Evolutionary conservation across 306 rosid genomes (phyloP).

Genomic region (Geum urbanum): DNA sequence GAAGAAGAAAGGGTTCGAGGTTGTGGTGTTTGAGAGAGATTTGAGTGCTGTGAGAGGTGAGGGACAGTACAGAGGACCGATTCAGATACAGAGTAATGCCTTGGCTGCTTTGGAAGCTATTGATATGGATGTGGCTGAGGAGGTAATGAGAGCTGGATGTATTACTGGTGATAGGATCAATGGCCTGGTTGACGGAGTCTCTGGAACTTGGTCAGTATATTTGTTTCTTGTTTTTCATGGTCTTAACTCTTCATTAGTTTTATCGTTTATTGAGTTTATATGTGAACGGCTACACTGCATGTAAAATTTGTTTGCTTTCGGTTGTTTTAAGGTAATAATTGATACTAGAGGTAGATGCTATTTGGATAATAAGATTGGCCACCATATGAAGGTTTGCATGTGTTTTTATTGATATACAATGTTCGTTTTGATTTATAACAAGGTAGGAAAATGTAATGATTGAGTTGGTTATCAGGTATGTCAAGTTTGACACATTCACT

Average conservation of each 20-base stretch:
- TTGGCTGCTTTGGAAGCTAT: conserved; percentile 97
- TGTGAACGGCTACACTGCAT: neutral
- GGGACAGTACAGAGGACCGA: conserved; percentile 95
- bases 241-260: too few species aligned
- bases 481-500: conserved; percentile 97
- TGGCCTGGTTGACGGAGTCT: conserved; percentile 90
- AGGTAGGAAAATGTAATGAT: conserved; percentile 30
- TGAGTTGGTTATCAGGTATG: conserved; percentile 68
- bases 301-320: neutral
- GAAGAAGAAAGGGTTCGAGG: conserved; percentile 88
- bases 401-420: neutral
- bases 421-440: neutral
- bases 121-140: conserved; percentile 84
- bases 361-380: neutral
- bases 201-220: conserved; percentile 73
- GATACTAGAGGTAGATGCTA: neutral
- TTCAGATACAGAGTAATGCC: conserved; percentile 97
- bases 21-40: conserved; percentile 93
- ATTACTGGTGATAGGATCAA: conserved; percentile 93
- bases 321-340: neutral
- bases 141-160: conserved; percentile 83
- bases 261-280: neutral
- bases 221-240: neutral
- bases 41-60: conserved; percentile 94
- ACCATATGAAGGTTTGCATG: too few species aligned